Evolutionary conservation across 129 eudicot genomes (phyloP), one percentile per base, ranked within the genome.

Genomic region (Rutidosis leptorrhynchoides): DNA sequence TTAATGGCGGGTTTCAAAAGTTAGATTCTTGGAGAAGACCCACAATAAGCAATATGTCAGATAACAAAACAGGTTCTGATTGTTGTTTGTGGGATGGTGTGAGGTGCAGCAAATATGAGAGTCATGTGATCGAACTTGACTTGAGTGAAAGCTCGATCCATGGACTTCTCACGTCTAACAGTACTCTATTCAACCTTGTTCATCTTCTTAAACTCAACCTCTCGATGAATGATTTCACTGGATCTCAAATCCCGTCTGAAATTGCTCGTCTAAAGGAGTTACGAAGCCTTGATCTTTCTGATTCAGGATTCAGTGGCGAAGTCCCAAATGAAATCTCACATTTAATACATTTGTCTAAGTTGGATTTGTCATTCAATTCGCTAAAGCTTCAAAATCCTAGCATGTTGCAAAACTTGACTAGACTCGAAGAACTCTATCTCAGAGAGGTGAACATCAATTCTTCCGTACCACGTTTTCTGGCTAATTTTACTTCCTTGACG

Each of bases 31-130:
- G 40, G 40, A 33, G 12, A 33, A 33, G 2, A 11, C 1, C 0
- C 40, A 7, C 40, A 33, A 29, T 29, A 3, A 33, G 2, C 2
- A 33, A 33, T 33, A 33, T 8, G 40, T 33, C 12, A 7, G 12
- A 33, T 33, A 33, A 33, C 0, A n/a, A n/a, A n/a, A n/a, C n/a
- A n/a, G 12, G 22, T 6, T 40, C 46, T 49, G 54, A 71, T 37
- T 61, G 76, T 24, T 71, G 69, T 63, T 61, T 30, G 23, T 71
- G 52, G 60, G 69, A 49, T 20, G 76, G 76, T 16, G 69, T 61
- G 22, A 53, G 12, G 69, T 60, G 76, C 37, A 46, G 52, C 62
- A 54, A 23, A 33, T 17, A 29, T 3, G 16, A 52, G 12, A 40
- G 60, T 1, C 62, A 29, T 27, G 75, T 70, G 67, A 59, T 59